Evolutionary conservation across 345 rosid species (phyloP).

Genomic region (Cardiospermum halicacabum): DNA sequence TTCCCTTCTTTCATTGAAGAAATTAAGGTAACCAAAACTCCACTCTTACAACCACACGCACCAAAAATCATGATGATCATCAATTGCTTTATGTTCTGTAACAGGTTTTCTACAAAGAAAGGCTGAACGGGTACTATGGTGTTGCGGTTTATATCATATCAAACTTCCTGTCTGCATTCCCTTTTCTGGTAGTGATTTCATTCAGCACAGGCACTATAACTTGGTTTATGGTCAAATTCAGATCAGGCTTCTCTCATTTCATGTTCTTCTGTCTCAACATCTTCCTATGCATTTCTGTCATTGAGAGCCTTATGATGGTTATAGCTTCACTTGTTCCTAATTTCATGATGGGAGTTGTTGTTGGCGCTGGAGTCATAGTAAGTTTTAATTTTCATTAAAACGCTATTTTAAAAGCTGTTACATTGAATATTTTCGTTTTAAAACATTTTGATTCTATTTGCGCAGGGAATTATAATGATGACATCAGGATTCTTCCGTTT

Average conservation of each 20-base stretch:
- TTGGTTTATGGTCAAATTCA: constrained; percentile 58
- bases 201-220: constrained; percentile 51
- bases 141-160: constrained; percentile 64
- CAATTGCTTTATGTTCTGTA: neutral
- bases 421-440: too few species aligned
- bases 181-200: constrained; percentile 55
- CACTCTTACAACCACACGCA: too few species aligned
- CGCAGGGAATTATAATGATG: constrained; percentile 84
- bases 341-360: constrained; percentile 66
- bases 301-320: constrained; percentile 92
- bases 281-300: constrained; percentile 54
- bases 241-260: constrained; percentile 52
- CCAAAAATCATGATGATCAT: too few species aligned
- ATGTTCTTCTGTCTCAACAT: constrained; percentile 65
- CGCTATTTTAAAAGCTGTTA: constrained; percentile 2
- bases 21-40: constrained; percentile 59
- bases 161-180: constrained; percentile 68
- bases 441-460: too few species aligned
- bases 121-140: constrained; percentile 66
- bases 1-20: constrained; percentile 87
- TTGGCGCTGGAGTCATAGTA: constrained; percentile 79
- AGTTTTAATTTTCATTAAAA: too few species aligned
- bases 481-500: constrained; percentile 86
- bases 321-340: constrained; percentile 82
- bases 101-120: constrained; percentile 68